Evolutionary conservation across 225 moss, liverwort and hornwort genomes (phyloP).

Genomic region (Neckera pumila): DNA sequence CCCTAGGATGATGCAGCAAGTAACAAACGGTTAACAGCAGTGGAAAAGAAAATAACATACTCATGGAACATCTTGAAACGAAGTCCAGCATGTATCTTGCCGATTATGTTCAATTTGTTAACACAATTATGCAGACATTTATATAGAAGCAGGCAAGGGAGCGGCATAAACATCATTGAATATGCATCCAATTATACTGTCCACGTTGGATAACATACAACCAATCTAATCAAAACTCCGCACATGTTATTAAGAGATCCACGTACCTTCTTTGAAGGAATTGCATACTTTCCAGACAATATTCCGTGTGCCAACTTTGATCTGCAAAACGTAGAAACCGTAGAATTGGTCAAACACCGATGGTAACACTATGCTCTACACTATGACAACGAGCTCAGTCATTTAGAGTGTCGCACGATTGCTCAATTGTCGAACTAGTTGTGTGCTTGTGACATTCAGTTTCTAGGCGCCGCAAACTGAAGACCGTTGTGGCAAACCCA

Average conservation of each 20-base stretch:
- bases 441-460: not conserved
- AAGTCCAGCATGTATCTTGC: not conserved
- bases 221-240: not conserved
- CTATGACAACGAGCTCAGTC: not conserved
- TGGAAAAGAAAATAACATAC: not conserved
- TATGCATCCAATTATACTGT: not conserved
- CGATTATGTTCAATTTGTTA: not conserved
- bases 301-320: conserved; percentile 95
- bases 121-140: not conserved
- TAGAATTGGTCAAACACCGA: not conserved
- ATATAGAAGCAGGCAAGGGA: not conserved
- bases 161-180: not conserved
- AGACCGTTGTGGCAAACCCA: not conserved
- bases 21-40: not conserved
- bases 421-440: not conserved
- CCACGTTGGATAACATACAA: not conserved
- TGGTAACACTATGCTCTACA: not conserved
- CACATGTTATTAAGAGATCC: not conserved
- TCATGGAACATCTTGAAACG: not conserved
- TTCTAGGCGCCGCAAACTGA: not conserved
- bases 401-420: not conserved
- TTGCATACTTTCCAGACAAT: conserved; percentile 88
- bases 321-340: conserved; percentile 23
- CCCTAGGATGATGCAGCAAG: conserved; percentile 15
- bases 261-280: conserved; percentile 63